A percentile compares a stretch with the other conserved stretches of the same genome.
These are phyloP conservation scores for Podospora conica DNA, from an alignment of 495 filamentous ascomycete genomes.

Conservation along the genomic window DNA sequence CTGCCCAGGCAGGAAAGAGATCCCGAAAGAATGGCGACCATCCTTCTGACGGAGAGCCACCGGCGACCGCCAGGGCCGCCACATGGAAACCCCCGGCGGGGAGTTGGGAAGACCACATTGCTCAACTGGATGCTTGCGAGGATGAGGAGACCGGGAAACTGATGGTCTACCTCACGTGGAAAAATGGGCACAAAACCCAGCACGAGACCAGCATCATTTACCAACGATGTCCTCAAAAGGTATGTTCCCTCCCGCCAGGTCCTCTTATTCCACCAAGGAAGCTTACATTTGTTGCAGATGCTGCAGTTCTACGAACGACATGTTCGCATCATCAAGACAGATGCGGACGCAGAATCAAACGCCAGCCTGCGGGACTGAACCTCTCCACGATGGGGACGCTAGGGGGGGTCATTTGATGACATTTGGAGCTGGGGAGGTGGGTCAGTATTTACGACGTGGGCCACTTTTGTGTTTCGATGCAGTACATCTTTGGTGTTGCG, in stretches of 20 bases:
- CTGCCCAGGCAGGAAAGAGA: slow-evolving; percentile 29
- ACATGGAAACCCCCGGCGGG: slow-evolving; percentile 50
- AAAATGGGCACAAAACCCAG: slow-evolving; percentile 53
- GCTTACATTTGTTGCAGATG: slow-evolving; percentile 40
- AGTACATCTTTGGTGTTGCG: not conserved
- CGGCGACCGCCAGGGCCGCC: slow-evolving; percentile 26
- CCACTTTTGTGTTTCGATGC: not conserved
- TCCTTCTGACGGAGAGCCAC: slow-evolving; percentile 31
- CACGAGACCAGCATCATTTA: slow-evolving; percentile 51
- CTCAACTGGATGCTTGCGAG: slow-evolving; percentile 50
- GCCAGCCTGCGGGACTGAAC: not conserved
- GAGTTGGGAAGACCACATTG: slow-evolving; percentile 53
- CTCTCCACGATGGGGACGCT: not conserved
- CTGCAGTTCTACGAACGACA: slow-evolving; percentile 56
- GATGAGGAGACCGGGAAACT: slow-evolving; percentile 43
- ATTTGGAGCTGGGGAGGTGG: not conserved
- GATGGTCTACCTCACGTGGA: slow-evolving; percentile 50
- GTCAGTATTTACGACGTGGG: not conserved
- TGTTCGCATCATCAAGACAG: slow-evolving; percentile 42
- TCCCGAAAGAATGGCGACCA: slow-evolving; percentile 32
- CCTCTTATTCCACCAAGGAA: not conserved
- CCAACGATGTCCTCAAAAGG: slow-evolving; percentile 54
- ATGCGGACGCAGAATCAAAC: slow-evolving; percentile 17
- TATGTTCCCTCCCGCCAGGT: slow-evolving; percentile 19
- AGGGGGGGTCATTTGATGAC: not conserved